These are phyloP conservation scores for Monosporascus ibericus DNA, from an alignment of 2,329 filamentous ascomycete species.

Conservation along the genomic window DNA sequence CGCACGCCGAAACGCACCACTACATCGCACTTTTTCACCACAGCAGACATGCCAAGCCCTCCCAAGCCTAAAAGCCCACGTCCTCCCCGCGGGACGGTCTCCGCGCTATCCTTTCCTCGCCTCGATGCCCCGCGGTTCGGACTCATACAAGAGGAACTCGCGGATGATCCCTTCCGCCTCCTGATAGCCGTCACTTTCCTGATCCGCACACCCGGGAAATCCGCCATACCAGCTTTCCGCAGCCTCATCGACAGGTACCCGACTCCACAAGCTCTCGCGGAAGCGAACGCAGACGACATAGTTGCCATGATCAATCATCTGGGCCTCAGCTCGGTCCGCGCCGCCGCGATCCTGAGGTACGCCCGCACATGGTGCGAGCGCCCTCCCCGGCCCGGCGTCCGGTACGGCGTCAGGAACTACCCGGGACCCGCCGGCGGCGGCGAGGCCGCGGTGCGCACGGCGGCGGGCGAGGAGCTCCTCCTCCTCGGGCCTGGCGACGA, in stretches of 20 bases:
- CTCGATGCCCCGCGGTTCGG: conserved; percentile 62
- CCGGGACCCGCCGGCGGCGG: conserved; percentile 15
- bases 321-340: conserved; percentile 64
- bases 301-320: conserved; percentile 60
- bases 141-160: conserved; percentile 76
- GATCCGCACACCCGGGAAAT: conserved; percentile 68
- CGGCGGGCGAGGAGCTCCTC: background rate
- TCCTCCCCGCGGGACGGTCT: conserved; percentile 39
- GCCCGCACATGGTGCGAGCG: conserved; percentile 61
- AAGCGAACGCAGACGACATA: conserved; percentile 50
- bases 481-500: background rate
- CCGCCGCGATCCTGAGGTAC: conserved; percentile 61
- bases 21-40: conserved; percentile 30
- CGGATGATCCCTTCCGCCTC: conserved; percentile 69
- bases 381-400: conserved; percentile 53
- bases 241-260: conserved; percentile 62
- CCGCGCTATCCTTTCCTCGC: conserved; percentile 60
- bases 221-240: conserved; percentile 72
- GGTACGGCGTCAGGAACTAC: conserved; percentile 49
- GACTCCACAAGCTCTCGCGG: conserved; percentile 55
- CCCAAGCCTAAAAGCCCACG: conserved; percentile 22
- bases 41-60: conserved; percentile 1
- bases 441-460: conserved; percentile 23
- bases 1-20: conserved; percentile 18
- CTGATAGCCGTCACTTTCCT: conserved; percentile 80